phyloP scores from a whole-genome alignment of 176 grass and related monocot species.

The Aechmea fasciata region DNA sequence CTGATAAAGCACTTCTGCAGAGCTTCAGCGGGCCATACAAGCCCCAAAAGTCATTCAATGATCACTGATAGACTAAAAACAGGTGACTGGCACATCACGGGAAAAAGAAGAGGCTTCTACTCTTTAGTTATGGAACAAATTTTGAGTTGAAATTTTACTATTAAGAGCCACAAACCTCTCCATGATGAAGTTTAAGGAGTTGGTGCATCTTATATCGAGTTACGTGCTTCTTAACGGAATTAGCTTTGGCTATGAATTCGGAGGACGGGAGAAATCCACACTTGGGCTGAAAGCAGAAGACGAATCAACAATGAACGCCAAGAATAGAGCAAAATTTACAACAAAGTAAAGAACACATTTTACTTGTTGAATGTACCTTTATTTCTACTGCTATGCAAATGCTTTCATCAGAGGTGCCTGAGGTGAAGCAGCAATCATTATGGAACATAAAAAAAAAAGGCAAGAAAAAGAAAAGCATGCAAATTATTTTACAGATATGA shows the following conservation, averaged over 20 bases:
- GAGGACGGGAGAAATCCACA: slow-evolving; percentile 90
- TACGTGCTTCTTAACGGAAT: slow-evolving; percentile 73
- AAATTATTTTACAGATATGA: too few relatives aligned
- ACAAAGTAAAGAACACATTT: background rate
- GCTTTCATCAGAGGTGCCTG: slow-evolving; percentile 43
- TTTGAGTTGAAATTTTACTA: background rate
- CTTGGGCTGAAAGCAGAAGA: slow-evolving; percentile 47
- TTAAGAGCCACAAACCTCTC: slow-evolving; percentile 33
- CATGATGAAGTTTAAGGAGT: slow-evolving; percentile 61
- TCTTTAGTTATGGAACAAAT: too few relatives aligned
- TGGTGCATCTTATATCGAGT: slow-evolving; percentile 94
- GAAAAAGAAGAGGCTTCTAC: too few relatives aligned
- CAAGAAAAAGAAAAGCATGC: background rate
- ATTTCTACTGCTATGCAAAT: slow-evolving; percentile 85
- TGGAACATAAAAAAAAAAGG: background rate
- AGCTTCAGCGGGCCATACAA: too few relatives aligned
- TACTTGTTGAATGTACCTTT: slow-evolving; percentile 44
- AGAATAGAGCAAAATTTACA: slow-evolving; percentile 1
- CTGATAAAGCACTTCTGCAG: too few relatives aligned
- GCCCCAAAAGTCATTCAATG: too few relatives aligned
- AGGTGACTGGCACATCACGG: too few relatives aligned
- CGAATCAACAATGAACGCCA: background rate
- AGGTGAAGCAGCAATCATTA: slow-evolving; percentile 12
- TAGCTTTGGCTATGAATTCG: slow-evolving; percentile 69
- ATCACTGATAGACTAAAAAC: too few relatives aligned